These are phyloP conservation scores for Umbelopsis sp. DNA, from an alignment of 192 early-diverging fungal genomes.

Conservation along the genomic window DNA sequence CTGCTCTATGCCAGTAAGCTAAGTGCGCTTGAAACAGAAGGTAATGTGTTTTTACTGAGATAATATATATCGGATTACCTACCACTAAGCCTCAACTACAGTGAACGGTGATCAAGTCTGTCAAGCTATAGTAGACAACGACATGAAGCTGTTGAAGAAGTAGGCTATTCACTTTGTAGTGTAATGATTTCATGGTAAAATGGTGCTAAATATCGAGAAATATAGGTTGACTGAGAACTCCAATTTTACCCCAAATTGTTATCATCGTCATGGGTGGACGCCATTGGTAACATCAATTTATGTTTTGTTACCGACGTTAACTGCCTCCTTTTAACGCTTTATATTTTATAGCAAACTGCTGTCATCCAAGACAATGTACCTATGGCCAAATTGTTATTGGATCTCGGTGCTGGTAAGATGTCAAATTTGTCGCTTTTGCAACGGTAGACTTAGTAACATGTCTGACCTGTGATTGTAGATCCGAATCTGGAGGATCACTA, in stretches of 20 bases:
- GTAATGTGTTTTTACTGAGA: background rate
- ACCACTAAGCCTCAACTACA: background rate
- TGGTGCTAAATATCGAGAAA: background rate
- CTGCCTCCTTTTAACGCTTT: background rate
- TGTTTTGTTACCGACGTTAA: background rate
- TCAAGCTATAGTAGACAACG: slow-evolving; percentile 35
- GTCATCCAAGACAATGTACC: slow-evolving; percentile 41
- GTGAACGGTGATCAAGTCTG: slow-evolving; percentile 31
- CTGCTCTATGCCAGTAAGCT: background rate
- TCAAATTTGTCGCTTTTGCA: background rate
- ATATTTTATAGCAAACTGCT: slow-evolving; percentile 30
- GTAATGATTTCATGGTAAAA: background rate
- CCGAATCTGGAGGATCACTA: slow-evolving; percentile 39
- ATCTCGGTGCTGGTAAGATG: slow-evolving; percentile 34
- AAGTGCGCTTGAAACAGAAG: slow-evolving; percentile 7
- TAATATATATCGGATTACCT: background rate
- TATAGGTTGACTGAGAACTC: slow-evolving; percentile 33
- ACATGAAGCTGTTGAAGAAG: slow-evolving; percentile 31
- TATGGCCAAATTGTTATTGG: slow-evolving; percentile 33
- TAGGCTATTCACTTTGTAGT: slow-evolving; percentile 5
- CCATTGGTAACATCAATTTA: slow-evolving; percentile 29
- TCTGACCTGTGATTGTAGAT: slow-evolving; percentile 14
- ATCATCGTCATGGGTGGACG: slow-evolving; percentile 40
- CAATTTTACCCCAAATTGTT: slow-evolving; percentile 33
- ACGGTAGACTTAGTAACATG: background rate